Conservation (phyloP, 1,284 basidiomycete species). For the Cutaneotrichosporon spelunceum region DNA sequence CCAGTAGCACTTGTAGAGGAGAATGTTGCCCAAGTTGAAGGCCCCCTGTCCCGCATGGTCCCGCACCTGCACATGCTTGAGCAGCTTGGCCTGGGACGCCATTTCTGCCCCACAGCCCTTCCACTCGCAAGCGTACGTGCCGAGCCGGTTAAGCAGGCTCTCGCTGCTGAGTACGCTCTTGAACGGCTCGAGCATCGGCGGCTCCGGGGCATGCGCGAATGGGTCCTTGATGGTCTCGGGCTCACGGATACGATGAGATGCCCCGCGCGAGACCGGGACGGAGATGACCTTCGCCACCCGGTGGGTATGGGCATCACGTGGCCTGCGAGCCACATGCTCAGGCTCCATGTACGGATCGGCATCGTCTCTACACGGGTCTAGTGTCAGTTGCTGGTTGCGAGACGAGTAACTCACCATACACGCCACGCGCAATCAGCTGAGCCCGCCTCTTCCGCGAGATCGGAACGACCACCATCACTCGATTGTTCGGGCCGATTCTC, state of each 20-base stretch:
- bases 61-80: conserved; percentile 27
- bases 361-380: conserved; percentile 20
- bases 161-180: conserved; percentile 27
- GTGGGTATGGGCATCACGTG: background rate
- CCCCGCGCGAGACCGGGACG: background rate
- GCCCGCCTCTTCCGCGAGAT: conserved; percentile 15
- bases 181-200: conserved; percentile 31
- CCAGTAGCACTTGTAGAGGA: conserved; percentile 36
- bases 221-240: conserved; percentile 33
- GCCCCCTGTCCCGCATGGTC: conserved; percentile 29
- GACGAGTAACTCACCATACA: conserved; percentile 12
- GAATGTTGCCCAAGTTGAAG: conserved; percentile 15
- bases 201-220: conserved; percentile 31
- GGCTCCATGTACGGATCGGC: background rate
- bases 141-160: conserved; percentile 29
- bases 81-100: conserved; percentile 31
- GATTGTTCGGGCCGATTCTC: background rate
- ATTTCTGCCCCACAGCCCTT: conserved; percentile 40
- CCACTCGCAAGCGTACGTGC: conserved; percentile 34
- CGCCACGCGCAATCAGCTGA: conserved; percentile 14
- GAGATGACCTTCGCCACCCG: background rate
- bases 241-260: conserved; percentile 18
- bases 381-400: background rate
- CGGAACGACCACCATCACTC: conserved; percentile 1
- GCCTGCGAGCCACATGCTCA: background rate